phyloP scores from a whole-genome alignment of 2,329 filamentous ascomycete species.

The Ophiocordyceps polyrhachis-furcata region DNA sequence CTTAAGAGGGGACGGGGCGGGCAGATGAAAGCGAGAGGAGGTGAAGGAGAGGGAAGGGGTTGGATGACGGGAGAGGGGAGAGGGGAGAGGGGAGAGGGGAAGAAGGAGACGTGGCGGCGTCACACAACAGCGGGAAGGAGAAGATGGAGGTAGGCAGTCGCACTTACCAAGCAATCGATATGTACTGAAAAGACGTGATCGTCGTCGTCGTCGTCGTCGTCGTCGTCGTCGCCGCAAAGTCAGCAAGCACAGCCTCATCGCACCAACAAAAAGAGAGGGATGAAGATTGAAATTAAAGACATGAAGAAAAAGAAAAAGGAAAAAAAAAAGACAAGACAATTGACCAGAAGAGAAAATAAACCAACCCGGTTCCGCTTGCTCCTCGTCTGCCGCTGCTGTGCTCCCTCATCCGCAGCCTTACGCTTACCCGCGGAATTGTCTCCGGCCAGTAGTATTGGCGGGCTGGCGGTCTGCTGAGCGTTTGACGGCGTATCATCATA shows the following conservation, averaged over 20 bases:
- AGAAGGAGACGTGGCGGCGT: too few relatives aligned
- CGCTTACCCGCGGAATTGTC: conserved; percentile 29
- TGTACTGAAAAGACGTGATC: conserved; percentile 8
- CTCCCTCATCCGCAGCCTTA: conserved; percentile 23
- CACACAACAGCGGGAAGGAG: too few relatives aligned
- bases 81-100: not conserved
- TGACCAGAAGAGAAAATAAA: conserved; percentile 3
- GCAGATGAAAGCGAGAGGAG: not conserved
- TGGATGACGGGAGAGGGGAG: not conserved
- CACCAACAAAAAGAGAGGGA: too few relatives aligned
- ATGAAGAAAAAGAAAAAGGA: not conserved
- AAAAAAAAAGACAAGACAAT: not conserved
- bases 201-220: not conserved
- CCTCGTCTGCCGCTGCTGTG: conserved; percentile 36
- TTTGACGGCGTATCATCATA: conserved; percentile 14
- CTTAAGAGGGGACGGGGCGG: not conserved
- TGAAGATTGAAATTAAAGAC: too few relatives aligned
- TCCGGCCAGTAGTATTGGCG: conserved; percentile 17
- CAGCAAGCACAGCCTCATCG: not conserved
- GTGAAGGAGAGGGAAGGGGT: not conserved
- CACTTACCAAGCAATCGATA: conserved; percentile 41
- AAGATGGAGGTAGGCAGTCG: not conserved
- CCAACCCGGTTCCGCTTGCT: conserved; percentile 41
- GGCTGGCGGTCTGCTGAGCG: conserved; percentile 12
- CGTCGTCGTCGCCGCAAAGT: not conserved